Base-by-base conservation (phyloP, 2,329 filamentous ascomycete genomes). In the Diaporthe helianthi region DNA sequence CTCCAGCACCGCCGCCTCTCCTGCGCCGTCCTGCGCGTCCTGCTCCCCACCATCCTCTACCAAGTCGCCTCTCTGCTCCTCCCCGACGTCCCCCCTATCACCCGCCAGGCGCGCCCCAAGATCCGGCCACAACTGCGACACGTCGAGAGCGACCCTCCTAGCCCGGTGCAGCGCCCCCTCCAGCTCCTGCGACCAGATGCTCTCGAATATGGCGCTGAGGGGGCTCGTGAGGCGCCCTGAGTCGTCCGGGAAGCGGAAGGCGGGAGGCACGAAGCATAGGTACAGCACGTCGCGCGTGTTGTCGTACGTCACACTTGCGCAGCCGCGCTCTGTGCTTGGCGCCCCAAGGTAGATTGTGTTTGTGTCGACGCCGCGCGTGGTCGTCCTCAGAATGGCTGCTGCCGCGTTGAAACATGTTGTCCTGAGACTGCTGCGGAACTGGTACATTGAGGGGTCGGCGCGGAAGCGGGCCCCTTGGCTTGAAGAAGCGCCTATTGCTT, bases 111-210 rank as follows among this genome's bases (percentile, higher is more conserved):
- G 26, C 38, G 55, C 38, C 26, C n/a, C 38, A 15, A 65, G 41
- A 12, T 53, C 67, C 31, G 67, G 65, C 53, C 70, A 72, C 31
- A 71, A 61, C 54, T 70, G 68, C 38, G 58, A 61, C 24, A 70
- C 65, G 52, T 72, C 71, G 55, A 72, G 46, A 60, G 71, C 71
- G 6, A 72, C 55, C 38, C 71, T 71, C 15, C 68, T 52, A 3
- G 71, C 71, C n/a, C 36, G 26, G 58, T 71, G 68, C 49, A 72
- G 65, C 4, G 70, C 60, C 2, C 49, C 38, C 7, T 65, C 60
- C 15, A 71, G 51, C 52, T 52, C 68, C 33, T 64, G 51, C 29
- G 68, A 69, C 71, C 71, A 72, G 36, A 65, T 22, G 41, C 67
- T 64, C 51, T 67, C 60, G 46, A 72, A 69, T 15, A 70, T 47